These are phyloP conservation scores for Incumbomyces delicatus DNA, from an alignment of 2,329 filamentous ascomycete species.

Conservation along the genomic window DNA sequence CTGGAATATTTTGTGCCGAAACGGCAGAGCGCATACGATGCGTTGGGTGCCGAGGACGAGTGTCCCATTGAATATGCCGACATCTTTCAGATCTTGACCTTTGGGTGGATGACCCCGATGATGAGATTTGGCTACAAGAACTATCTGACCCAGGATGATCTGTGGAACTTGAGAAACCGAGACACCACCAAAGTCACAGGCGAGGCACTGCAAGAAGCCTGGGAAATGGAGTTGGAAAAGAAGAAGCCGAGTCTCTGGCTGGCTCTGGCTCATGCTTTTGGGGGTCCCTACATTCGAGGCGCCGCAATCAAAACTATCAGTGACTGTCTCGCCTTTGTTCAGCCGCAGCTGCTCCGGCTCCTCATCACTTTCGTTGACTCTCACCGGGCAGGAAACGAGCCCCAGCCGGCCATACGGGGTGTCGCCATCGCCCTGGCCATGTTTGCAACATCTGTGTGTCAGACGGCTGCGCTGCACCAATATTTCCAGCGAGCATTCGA, in stretches of 20 bases:
- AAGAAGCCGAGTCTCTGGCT: slow-evolving; percentile 77
- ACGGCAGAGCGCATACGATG: slow-evolving; percentile 58
- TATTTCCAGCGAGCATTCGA: slow-evolving; percentile 95
- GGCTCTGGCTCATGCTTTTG: slow-evolving; percentile 73
- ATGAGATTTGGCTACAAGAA: slow-evolving; percentile 92
- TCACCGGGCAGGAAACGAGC: slow-evolving; percentile 49
- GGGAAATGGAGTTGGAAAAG: slow-evolving; percentile 64
- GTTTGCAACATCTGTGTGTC: slow-evolving; percentile 76
- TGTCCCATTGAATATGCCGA: slow-evolving; percentile 79
- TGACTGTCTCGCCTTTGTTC: slow-evolving; percentile 74
- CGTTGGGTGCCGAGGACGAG: slow-evolving; percentile 58
- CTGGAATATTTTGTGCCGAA: slow-evolving; percentile 86
- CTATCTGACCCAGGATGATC: slow-evolving; percentile 84
- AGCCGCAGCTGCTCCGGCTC: slow-evolving; percentile 78
- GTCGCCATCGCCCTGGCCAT: slow-evolving; percentile 82
- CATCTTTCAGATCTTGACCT: slow-evolving; percentile 85
- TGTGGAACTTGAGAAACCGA: slow-evolving; percentile 77
- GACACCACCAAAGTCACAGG: slow-evolving; percentile 73
- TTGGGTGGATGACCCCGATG: slow-evolving; percentile 97
- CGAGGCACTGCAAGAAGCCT: slow-evolving; percentile 59
- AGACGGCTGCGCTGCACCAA: slow-evolving; percentile 88
- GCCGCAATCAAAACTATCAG: slow-evolving; percentile 82
- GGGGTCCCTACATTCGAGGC: slow-evolving; percentile 70
- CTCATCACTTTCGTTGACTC: slow-evolving; percentile 79
- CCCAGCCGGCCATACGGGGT: slow-evolving; percentile 72